Percentiles rank a stretch among this genome's conserved stretches.
phyloP scores from a whole-genome alignment of 306 rosid genomes.

The Vachellia collinsii region DNA sequence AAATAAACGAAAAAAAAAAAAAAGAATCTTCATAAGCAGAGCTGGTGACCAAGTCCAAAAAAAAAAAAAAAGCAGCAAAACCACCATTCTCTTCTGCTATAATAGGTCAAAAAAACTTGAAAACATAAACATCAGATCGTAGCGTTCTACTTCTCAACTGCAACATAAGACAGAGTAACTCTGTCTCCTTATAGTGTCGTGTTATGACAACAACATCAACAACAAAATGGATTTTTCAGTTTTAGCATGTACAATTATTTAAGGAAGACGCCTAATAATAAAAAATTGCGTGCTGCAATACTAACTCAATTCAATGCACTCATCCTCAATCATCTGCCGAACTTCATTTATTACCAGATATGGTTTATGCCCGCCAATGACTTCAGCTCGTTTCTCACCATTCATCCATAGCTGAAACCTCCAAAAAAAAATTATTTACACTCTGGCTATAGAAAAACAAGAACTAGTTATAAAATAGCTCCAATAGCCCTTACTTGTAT shows the following conservation, averaged over 20 bases:
- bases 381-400: constrained; percentile 74
- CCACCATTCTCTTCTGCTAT: not conserved
- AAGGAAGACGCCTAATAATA: not conserved
- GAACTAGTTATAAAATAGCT: constrained; percentile 23
- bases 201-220: too few relatives aligned
- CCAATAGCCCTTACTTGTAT: constrained; percentile 66
- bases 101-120: not conserved
- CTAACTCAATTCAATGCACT: constrained; percentile 34
- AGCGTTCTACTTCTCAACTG: not conserved
- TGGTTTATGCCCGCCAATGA: constrained; percentile 78
- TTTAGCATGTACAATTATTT: constrained; percentile 7
- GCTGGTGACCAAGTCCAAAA: not conserved
- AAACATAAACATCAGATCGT: not conserved
- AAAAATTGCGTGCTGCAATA: constrained; percentile 13
- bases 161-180: not conserved
- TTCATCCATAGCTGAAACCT: constrained; percentile 81
- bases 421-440: not conserved
- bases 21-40: not conserved
- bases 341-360: constrained; percentile 71
- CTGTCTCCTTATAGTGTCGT: not conserved
- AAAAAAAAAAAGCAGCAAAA: not conserved
- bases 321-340: constrained; percentile 71
- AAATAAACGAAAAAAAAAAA: not conserved
- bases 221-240: not conserved
- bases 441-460: not conserved